A percentile compares a stretch with the other conserved stretches of the same genome.
Conservation (phyloP, 441 rosid genomes). For the Euphorbia celastroides region DNA sequence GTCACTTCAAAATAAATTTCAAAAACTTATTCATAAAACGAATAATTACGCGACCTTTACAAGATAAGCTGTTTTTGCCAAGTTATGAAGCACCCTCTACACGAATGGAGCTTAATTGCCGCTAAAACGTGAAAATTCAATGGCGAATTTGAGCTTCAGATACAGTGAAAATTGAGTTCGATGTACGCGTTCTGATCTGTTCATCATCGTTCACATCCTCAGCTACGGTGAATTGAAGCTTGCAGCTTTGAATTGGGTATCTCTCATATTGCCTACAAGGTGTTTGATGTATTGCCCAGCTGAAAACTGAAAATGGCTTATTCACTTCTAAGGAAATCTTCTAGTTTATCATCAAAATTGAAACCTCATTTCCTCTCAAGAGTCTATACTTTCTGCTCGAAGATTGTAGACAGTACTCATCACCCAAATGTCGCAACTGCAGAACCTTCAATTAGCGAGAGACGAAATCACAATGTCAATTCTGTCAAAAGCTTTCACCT, state of each 20-base stretch:
- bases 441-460: conserved; percentile 3
- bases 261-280: conserved; percentile 24
- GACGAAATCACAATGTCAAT: conserved; percentile 2
- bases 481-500: conserved; percentile 25
- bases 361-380: conserved; percentile 17
- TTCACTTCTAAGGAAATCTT: conserved; percentile 27
- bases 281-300: conserved; percentile 43
- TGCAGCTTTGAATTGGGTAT: not conserved
- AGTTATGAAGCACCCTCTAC: too few relatives aligned
- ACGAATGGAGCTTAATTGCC: too few relatives aligned
- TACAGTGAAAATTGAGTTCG: too few relatives aligned
- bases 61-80: too few relatives aligned
- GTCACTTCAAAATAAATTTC: too few relatives aligned
- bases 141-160: too few relatives aligned
- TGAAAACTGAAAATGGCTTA: conserved; percentile 30
- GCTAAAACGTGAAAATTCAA: too few relatives aligned
- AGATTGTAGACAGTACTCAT: conserved; percentile 19
- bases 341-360: conserved; percentile 3
- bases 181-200: too few relatives aligned
- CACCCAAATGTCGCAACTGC: conserved; percentile 12
- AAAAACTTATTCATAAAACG: too few relatives aligned
- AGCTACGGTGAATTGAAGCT: not conserved
- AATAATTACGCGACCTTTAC: too few relatives aligned
- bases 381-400: conserved; percentile 29
- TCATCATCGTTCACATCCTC: not conserved